Evolutionary conservation across 2,329 filamentous ascomycete genomes (phyloP), one percentile per base, ranked within the genome.

Genomic region (Teratosphaeria viscida): DNA sequence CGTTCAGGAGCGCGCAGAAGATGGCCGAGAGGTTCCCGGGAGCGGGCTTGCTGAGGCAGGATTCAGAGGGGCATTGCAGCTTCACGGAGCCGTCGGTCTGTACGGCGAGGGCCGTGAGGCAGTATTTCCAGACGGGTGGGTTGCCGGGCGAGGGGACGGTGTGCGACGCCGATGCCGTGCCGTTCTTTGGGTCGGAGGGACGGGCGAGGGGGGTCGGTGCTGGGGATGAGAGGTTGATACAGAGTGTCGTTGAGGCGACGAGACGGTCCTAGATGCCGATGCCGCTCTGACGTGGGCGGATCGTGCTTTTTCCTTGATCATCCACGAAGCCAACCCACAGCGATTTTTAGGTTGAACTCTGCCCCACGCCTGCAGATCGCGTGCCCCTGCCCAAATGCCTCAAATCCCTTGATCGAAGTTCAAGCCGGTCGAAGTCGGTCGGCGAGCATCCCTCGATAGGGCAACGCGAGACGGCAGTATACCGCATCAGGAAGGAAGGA

Each of bases 1-100:
- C 83, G 2, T 69, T 85, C 5, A 64, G 67, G 53, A 76, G 77
- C 47, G 80, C 77, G 1, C 69, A 77, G 19, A 71, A 72, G 76
- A 76, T 76, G 73, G 68, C 73, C 1, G 29, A 63, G 16, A 61
- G 62, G 1, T 81, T 81, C 61, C 71, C 75, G 0, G 76, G 75
- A 5, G 8, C 39, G 3, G 56, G 67, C 1, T 67, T 81, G 10
- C 67, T 82, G 3, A 66, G 75, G 32, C 76, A 78, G 60, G 75
- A 81, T 60, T 71, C 52, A 5, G 60, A 59, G 19, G 64, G 64
- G 3, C 74, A 76, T 69, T 61, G 60, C 27, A 29, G 39, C 11
- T 57, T 57, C 5, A 49, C 43, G 7, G 43, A 49, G 43, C 43
- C 43, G n/a, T n/a, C 12, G 6, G 2, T 49, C 4, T 49, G 43